Conservation (phyloP, 2,329 filamentous ascomycete genomes). For the Colletotrichum sp. region DNA sequence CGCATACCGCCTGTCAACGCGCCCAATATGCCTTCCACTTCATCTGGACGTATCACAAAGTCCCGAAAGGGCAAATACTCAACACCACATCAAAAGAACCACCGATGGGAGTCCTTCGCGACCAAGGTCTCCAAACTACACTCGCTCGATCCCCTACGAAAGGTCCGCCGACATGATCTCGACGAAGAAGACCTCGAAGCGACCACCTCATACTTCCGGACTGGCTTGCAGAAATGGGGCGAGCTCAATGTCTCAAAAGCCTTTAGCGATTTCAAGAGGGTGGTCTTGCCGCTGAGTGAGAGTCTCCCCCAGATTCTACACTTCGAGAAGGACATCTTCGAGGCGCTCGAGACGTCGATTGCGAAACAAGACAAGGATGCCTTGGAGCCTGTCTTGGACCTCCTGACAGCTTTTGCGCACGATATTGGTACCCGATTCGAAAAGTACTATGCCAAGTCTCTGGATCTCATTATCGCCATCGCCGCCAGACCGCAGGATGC, state of each 20-base stretch:
- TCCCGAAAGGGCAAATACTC: slow-evolving; percentile 71
- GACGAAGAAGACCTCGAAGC: slow-evolving; percentile 78
- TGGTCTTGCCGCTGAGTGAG: slow-evolving; percentile 80
- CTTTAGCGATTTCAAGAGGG: slow-evolving; percentile 78
- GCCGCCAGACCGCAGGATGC: slow-evolving; percentile 79
- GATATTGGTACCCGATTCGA: slow-evolving; percentile 89
- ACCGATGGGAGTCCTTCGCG: slow-evolving; percentile 91
- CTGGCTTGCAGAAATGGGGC: slow-evolving; percentile 83
- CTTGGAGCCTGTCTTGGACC: slow-evolving; percentile 83
- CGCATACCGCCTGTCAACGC: slow-evolving; percentile 7
- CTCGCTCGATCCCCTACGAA: slow-evolving; percentile 87
- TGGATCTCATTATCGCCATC: slow-evolving; percentile 78
- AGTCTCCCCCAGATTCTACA: slow-evolving; percentile 92
- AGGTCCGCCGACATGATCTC: slow-evolving; percentile 83
- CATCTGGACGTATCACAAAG: slow-evolving; percentile 72
- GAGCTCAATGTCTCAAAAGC: slow-evolving; percentile 88
- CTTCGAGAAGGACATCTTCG: slow-evolving; percentile 86
- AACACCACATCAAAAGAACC: slow-evolving; percentile 79
- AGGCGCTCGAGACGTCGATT: slow-evolving; percentile 76
- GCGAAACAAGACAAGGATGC: slow-evolving; percentile 78
- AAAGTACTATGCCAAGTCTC: slow-evolving; percentile 79
- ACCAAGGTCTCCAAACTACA: slow-evolving; percentile 89
- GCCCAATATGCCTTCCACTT: slow-evolving; percentile 63
- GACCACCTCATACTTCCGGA: slow-evolving; percentile 85
- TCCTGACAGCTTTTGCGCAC: slow-evolving; percentile 94